Base-by-base conservation (phyloP, 805 yeast species). In the Metschnikowia reukaufii region DNA sequence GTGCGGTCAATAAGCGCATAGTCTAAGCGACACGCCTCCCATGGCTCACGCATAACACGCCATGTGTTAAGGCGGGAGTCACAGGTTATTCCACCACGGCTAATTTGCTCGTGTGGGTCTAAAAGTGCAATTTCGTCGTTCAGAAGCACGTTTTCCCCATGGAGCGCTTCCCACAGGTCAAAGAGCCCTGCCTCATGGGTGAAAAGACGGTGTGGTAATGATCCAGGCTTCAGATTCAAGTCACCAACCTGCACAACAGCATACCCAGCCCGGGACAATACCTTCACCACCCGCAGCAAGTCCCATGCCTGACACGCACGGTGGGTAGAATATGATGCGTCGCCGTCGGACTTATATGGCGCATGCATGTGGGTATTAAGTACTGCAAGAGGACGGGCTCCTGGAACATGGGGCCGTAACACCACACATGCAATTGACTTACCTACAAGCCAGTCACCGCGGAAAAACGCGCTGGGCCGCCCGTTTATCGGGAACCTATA, bases 371-470 rank as follows among this genome's bases (percentile, higher is more conserved):
- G 99, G 15, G 96, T 84, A 61, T 91, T 92, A 60, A 94, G 68
- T 4, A 94, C 67, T 2, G 95, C 97, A 34, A 94, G 68, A 4
- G 84, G 85, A 5, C 73, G 62, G 1, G 76, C 69, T 15, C 68
- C 70, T 0, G 73, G 66, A 15, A 61, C 57, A 2, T 78, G 67
- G 4, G 87, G 84, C 46, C 70, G 70, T 35, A 94, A 68, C 13
- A 67, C 48, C 0, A 96, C 86, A 3, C 89, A 81, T 0, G 96
- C 86, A 16, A 89, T 79, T 7, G 92, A 78, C 62, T 94, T 94
- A 7, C 99, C 99, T 18, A 94, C 99, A 55, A 80, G 88, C 96
- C 97, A 94, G 64, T 94, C 99, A 31, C 99, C 99, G 48, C 98
- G 72, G 70, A 81, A 85, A 53, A 94, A 84, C 0, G 99, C 99